These are phyloP conservation scores for Musa troglodytarum DNA, from an alignment of 176 grass and related monocot species.

Conservation along the genomic window DNA sequence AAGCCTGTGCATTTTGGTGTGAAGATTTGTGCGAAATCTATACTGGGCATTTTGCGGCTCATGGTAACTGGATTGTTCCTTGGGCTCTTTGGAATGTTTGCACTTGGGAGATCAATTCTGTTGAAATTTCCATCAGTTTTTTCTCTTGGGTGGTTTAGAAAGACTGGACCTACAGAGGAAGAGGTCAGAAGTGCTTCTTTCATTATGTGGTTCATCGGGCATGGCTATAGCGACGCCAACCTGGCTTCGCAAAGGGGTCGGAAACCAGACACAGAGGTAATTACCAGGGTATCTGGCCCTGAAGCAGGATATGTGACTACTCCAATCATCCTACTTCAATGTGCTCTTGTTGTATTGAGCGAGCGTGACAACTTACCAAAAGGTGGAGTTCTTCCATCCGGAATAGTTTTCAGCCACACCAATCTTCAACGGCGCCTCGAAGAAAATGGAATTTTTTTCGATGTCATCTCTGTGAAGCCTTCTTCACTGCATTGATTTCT, in stretches of 20 bases:
- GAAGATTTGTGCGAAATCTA: slow-evolving; percentile 50
- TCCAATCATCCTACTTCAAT: slow-evolving; percentile 70
- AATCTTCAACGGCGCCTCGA: slow-evolving; percentile 61
- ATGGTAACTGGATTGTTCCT: slow-evolving; percentile 50
- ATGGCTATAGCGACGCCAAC: slow-evolving; percentile 34
- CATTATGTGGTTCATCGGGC: slow-evolving; percentile 84
- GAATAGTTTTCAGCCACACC: slow-evolving; percentile 48
- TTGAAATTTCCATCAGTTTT: slow-evolving; percentile 76
- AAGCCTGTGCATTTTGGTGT: slow-evolving; percentile 72
- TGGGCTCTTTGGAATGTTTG: slow-evolving; percentile 36
- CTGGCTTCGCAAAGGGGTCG: slow-evolving; percentile 23
- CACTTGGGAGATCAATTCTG: slow-evolving; percentile 55
- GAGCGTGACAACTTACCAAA: slow-evolving; percentile 57
- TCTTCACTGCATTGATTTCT: not conserved
- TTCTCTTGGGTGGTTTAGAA: slow-evolving; percentile 52
- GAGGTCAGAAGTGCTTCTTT: slow-evolving; percentile 61
- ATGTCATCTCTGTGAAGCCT: slow-evolving; percentile 35
- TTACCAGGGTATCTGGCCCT: slow-evolving; percentile 62
- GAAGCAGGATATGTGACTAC: slow-evolving; percentile 77
- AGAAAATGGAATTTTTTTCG: slow-evolving; percentile 64
- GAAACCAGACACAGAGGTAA: slow-evolving; percentile 60
- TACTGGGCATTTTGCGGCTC: slow-evolving; percentile 28
- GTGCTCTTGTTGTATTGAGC: slow-evolving; percentile 52
- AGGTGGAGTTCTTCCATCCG: slow-evolving; percentile 63
- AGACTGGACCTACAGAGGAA: slow-evolving; percentile 62